phyloP scores from a whole-genome alignment of 257 asterid species.

The Scutellaria barbata region DNA sequence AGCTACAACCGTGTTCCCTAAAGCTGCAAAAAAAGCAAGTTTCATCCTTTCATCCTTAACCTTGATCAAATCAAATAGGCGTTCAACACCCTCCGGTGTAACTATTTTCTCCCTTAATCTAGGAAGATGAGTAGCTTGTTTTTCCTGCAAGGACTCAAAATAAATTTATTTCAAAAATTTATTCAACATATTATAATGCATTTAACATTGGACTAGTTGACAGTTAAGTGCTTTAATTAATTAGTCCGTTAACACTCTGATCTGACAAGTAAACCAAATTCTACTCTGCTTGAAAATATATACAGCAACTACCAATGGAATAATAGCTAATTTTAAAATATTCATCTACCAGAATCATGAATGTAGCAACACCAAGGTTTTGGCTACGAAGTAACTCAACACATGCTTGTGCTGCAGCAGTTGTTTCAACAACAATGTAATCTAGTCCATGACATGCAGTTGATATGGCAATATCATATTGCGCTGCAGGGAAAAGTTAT shows the following conservation, averaged over 20 bases:
- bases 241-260: neutral
- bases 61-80: slow-evolving; percentile 88
- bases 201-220: neutral
- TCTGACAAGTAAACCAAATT: neutral
- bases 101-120: slow-evolving; percentile 66
- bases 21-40: slow-evolving; percentile 84
- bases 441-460: slow-evolving; percentile 96
- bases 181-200: neutral
- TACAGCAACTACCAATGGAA: neutral
- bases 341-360: slow-evolving; percentile 83
- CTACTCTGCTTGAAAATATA: neutral
- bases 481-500: slow-evolving; percentile 56
- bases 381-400: slow-evolving; percentile 83
- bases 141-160: slow-evolving; percentile 66
- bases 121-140: slow-evolving; percentile 62
- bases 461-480: slow-evolving; percentile 91
- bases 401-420: slow-evolving; percentile 85
- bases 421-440: slow-evolving; percentile 89
- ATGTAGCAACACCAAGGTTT: slow-evolving; percentile 94
- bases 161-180: neutral
- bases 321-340: slow-evolving; percentile 16
- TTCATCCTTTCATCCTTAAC: slow-evolving; percentile 91
- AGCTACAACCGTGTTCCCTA: slow-evolving; percentile 82
- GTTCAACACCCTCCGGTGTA: slow-evolving; percentile 82
- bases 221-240: neutral